Percentiles rank a stretch among this genome's conserved stretches.
These are phyloP conservation scores for Amaranthus tricolor DNA, from an alignment of 179 eudicot genomes.

Conservation along the genomic window DNA sequence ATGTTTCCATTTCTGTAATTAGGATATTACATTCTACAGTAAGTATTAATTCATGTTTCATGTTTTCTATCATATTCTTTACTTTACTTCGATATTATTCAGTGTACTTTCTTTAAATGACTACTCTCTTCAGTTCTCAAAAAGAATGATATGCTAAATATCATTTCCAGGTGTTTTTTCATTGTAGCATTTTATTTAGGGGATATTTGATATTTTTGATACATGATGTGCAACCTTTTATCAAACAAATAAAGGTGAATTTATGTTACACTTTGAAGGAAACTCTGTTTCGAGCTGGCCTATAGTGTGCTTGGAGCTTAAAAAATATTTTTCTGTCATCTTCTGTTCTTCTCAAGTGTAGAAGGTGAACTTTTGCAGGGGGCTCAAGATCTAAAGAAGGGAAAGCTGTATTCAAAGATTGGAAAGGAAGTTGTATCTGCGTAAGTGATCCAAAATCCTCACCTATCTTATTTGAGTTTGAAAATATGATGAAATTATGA, in stretches of 20 bases:
- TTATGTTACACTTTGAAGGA: neutral
- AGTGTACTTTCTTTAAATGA: too few species aligned
- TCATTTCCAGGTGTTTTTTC: too few species aligned
- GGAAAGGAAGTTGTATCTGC: slow-evolving; percentile 96
- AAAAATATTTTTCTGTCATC: neutral
- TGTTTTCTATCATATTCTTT: too few species aligned
- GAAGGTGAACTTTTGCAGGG: slow-evolving; percentile 48
- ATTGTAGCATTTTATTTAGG: neutral
- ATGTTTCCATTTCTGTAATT: neutral
- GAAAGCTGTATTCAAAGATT: slow-evolving; percentile 63
- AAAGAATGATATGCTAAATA: neutral
- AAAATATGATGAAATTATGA: too few species aligned
- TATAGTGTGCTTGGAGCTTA: slow-evolving; percentile 12
- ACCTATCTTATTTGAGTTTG: neutral
- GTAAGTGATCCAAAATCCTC: slow-evolving; percentile 45
- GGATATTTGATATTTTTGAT: neutral
- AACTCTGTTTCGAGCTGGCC: neutral
- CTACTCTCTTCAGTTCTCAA: neutral
- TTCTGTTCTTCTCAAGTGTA: slow-evolving; percentile 13
- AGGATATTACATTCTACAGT: neutral
- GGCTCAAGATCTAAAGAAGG: slow-evolving; percentile 77
- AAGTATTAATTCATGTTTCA: too few species aligned
- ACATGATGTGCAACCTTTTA: neutral
- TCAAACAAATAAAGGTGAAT: neutral
- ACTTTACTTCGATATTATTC: too few species aligned